Conservation (phyloP, 2,329 filamentous ascomycete genomes). For the Diaporthe caulivora region DNA sequence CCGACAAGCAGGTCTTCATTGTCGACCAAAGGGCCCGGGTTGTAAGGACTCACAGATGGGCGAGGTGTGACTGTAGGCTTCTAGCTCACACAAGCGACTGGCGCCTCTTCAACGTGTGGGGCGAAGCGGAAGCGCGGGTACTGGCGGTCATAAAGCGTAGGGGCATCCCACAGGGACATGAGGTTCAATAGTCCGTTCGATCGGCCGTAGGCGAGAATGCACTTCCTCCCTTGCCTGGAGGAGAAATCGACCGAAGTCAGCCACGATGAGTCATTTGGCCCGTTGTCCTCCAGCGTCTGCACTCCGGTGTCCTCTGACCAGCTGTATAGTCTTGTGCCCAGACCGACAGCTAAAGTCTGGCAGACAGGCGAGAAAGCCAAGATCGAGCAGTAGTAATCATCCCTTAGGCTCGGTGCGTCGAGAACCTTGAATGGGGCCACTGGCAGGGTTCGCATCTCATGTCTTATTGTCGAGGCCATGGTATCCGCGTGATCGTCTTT, state of each 20-base stretch:
- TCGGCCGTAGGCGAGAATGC: constrained; percentile 87
- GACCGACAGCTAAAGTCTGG: constrained; percentile 84
- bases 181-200: constrained; percentile 82
- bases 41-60: constrained; percentile 63
- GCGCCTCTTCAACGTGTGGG: constrained; percentile 66
- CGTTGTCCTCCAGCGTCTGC: constrained; percentile 60
- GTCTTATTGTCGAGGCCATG: constrained; percentile 40
- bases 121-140: constrained; percentile 76
- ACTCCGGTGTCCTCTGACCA: constrained; percentile 87
- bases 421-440: constrained; percentile 87
- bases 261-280: constrained; percentile 63
- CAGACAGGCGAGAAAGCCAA: constrained; percentile 85
- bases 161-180: constrained; percentile 77
- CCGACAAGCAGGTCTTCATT: constrained; percentile 90
- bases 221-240: constrained; percentile 78
- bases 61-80: constrained; percentile 71
- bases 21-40: constrained; percentile 63
- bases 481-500: constrained; percentile 43
- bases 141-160: constrained; percentile 37
- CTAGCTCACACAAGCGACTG: constrained; percentile 86
- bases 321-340: constrained; percentile 83
- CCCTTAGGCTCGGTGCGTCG: constrained; percentile 88
- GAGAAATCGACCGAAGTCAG: constrained; percentile 94
- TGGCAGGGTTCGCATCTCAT: constrained; percentile 66
- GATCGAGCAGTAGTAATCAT: constrained; percentile 95